Evolutionary conservation across 129 eudicot genomes (phyloP).

Genomic region (Tanacetum coccineum): DNA sequence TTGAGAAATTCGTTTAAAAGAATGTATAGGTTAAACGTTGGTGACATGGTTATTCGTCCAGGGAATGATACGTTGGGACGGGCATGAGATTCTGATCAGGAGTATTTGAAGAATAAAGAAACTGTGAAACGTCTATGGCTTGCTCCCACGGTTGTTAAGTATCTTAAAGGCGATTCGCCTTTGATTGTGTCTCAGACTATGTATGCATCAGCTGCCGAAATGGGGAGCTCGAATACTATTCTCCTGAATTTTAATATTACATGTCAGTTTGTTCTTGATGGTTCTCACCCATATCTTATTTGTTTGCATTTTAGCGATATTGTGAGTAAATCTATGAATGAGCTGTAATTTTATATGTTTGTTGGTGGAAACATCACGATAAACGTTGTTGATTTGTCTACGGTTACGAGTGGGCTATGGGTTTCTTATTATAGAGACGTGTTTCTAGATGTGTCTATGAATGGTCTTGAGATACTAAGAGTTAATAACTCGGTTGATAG

Average conservation of each 20-base stretch:
- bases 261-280: constrained; percentile 61
- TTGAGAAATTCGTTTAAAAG: too few relatives aligned
- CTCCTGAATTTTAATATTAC: constrained; percentile 66
- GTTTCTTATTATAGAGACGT: constrained; percentile 60
- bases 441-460: constrained; percentile 49
- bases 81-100: constrained; percentile 50
- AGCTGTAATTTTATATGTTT: constrained; percentile 72
- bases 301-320: too few relatives aligned
- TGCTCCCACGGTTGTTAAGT: constrained; percentile 42
- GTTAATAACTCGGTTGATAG: constrained; percentile 68
- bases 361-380: constrained; percentile 56
- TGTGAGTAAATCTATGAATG: too few relatives aligned
- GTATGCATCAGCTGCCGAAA: constrained; percentile 64
- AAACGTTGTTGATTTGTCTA: constrained; percentile 54
- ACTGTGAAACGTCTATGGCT: constrained; percentile 38
- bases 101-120: constrained; percentile 33
- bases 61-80: too few relatives aligned
- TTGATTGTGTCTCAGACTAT: constrained; percentile 64
- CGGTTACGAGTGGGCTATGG: too few relatives aligned
- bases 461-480: constrained; percentile 61
- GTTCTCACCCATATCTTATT: too few relatives aligned
- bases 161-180: constrained; percentile 64
- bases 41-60: too few relatives aligned
- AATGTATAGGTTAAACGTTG: too few relatives aligned
- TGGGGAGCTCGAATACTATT: constrained; percentile 50